phyloP scores from a whole-genome alignment of 1,284 basidiomycete species.

The Pholiota adiposa region DNA sequence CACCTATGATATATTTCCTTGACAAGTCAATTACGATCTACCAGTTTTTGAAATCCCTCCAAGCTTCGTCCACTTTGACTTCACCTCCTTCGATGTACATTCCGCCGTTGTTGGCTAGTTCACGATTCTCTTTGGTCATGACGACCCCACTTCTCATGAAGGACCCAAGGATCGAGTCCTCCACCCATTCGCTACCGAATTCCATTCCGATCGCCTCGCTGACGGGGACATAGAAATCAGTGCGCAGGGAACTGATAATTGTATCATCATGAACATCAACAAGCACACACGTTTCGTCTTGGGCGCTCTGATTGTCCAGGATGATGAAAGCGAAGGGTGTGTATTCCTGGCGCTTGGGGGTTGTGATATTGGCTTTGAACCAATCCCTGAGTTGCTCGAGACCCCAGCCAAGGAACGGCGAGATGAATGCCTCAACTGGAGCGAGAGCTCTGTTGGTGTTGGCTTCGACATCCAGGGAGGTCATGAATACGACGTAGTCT shows the following conservation, averaged over 20 bases:
- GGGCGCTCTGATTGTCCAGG: neutral
- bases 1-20: too few relatives aligned
- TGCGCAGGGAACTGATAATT: neutral
- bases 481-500: neutral
- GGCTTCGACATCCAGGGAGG: neutral
- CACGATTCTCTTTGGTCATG: constrained; percentile 5
- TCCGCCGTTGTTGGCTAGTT: neutral
- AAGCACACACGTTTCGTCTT: neutral
- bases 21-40: neutral
- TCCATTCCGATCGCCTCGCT: neutral
- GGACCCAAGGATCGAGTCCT: neutral
- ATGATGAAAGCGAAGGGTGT: neutral
- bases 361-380: neutral
- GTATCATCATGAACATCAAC: neutral
- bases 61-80: constrained; percentile 4
- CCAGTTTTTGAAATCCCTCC: constrained; percentile 5
- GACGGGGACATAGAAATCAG: neutral
- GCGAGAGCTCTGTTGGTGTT: neutral
- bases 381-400: neutral
- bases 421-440: neutral
- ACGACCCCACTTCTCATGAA: constrained; percentile 5
- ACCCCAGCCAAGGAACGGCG: neutral
- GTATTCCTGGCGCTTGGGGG: neutral
- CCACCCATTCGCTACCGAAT: neutral
- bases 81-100: constrained; percentile 9